These are phyloP conservation scores for Saposhnikovia divaricata DNA, from an alignment of 129 eudicot genomes.

Conservation along the genomic window DNA sequence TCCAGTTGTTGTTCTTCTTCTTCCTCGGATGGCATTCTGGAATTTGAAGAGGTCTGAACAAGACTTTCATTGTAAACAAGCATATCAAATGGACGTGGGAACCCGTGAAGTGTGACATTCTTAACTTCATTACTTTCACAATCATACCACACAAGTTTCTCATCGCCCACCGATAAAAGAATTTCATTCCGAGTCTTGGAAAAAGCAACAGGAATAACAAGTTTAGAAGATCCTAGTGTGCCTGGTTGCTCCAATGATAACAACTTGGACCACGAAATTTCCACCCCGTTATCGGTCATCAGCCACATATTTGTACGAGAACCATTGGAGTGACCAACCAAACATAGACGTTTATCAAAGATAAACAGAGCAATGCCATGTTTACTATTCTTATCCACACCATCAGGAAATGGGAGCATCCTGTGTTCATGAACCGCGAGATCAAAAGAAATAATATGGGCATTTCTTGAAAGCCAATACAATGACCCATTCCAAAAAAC, in stretches of 20 bases:
- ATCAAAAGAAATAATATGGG: background rate
- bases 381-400: no score
- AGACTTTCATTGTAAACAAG: constrained; percentile 70
- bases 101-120: background rate
- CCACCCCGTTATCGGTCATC: background rate
- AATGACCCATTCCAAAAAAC: background rate
- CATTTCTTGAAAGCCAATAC: background rate
- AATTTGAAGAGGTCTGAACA: constrained; percentile 19
- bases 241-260: background rate
- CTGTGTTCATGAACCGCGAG: background rate
- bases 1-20: no score
- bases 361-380: background rate
- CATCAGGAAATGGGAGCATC: background rate
- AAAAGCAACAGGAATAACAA: background rate
- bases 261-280: background rate
- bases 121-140: background rate
- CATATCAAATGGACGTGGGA: background rate
- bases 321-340: background rate
- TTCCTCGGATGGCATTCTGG: no score
- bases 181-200: background rate
- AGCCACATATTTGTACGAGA: background rate
- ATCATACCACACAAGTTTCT: background rate
- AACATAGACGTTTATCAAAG: background rate
- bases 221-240: background rate
- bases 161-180: background rate